phyloP scores from a whole-genome alignment of 345 rosid genomes.

The Sonneratia alba region DNA sequence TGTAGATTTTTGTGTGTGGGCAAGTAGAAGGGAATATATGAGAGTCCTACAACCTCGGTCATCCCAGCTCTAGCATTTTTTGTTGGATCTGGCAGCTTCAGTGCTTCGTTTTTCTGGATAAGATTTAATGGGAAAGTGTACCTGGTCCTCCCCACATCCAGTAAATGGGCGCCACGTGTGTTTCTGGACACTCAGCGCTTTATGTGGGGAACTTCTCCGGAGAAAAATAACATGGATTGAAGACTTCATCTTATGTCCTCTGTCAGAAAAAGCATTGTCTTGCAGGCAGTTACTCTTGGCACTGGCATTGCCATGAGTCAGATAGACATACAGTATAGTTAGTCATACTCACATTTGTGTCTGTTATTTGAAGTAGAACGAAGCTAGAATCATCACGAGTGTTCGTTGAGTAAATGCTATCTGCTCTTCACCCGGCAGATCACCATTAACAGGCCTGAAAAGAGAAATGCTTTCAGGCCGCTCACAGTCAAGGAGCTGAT shows the following conservation, averaged over 20 bases:
- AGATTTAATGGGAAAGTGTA: background rate
- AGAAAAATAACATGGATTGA: too few relatives aligned
- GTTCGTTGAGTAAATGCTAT: background rate
- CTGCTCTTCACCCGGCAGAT: constrained; percentile 26
- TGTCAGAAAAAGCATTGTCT: too few relatives aligned
- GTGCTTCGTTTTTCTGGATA: background rate
- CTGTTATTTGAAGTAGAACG: background rate
- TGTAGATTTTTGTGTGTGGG: background rate
- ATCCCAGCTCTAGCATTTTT: background rate
- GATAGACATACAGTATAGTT: background rate
- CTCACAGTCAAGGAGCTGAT: constrained; percentile 71
- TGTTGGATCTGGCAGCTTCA: background rate
- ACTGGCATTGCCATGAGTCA: background rate
- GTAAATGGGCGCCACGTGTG: background rate
- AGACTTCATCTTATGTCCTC: too few relatives aligned
- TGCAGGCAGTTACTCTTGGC: too few relatives aligned
- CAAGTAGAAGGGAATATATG: background rate
- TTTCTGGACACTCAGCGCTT: background rate
- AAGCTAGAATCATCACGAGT: background rate
- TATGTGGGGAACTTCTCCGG: too few relatives aligned
- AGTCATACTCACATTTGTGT: background rate
- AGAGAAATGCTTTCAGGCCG: constrained; percentile 74
- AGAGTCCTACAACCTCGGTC: too few relatives aligned
- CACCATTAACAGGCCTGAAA: constrained; percentile 75
- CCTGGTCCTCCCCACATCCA: background rate